A percentile compares a stretch with the other conserved stretches of the same genome.
Conservation (phyloP, 768 basidiomycete genomes). For the Leccinum rimulosum region DNA sequence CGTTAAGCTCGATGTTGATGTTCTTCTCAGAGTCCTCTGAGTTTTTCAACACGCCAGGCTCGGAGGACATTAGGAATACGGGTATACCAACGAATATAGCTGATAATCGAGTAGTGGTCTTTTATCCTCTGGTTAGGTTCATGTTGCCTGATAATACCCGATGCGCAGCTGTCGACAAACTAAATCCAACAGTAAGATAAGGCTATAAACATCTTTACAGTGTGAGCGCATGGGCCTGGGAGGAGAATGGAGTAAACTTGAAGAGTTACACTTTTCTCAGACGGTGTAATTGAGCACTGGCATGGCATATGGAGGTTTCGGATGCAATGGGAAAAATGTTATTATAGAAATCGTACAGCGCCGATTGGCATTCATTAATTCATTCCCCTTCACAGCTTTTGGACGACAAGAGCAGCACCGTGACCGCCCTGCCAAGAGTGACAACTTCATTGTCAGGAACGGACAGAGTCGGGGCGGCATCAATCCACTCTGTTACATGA, state of each 20-base stretch:
- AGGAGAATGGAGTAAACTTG: background rate
- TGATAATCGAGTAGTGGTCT: background rate
- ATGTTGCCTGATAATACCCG: constrained; percentile 5
- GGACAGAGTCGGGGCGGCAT: constrained; percentile 2
- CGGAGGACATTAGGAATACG: constrained; percentile 17
- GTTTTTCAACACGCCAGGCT: constrained; percentile 9
- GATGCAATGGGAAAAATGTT: constrained; percentile 9
- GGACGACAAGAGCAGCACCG: constrained; percentile 86
- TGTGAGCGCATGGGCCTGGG: constrained; percentile 3
- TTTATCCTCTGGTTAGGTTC: constrained; percentile 11
- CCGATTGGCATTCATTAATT: no score
- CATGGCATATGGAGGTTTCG: background rate
- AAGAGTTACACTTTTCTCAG: constrained; percentile 8
- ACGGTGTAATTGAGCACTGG: background rate
- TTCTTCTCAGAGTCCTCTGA: constrained; percentile 16
- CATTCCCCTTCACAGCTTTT: constrained; percentile 61
- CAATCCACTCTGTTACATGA: constrained; percentile 89
- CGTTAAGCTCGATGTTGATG: constrained; percentile 27
- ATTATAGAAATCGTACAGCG: constrained; percentile 20
- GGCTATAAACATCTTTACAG: constrained; percentile 8
- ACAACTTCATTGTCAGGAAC: constrained; percentile 13
- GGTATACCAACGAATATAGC: background rate
- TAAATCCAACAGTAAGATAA: constrained; percentile 16
- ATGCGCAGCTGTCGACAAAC: background rate
- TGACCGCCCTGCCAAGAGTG: constrained; percentile 60